These are phyloP conservation scores for Panus rudis DNA, from an alignment of 768 basidiomycete genomes.

Conservation along the genomic window DNA sequence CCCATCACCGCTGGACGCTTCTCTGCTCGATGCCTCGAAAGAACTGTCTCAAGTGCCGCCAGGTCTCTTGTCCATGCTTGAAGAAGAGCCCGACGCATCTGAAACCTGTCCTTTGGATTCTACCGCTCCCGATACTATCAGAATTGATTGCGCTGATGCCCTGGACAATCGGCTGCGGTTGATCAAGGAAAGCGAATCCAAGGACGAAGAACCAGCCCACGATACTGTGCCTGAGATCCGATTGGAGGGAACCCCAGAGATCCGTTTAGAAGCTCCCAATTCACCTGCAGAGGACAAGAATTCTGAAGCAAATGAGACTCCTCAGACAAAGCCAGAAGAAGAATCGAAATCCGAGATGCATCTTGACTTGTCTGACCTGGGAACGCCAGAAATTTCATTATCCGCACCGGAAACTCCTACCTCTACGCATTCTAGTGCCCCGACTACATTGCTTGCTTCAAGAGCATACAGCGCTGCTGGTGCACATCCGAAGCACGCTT, in stretches of 20 bases:
- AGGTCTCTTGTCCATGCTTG: slow-evolving; percentile 41
- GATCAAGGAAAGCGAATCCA: slow-evolving; percentile 28
- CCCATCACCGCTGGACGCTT: slow-evolving; percentile 36
- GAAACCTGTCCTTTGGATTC: slow-evolving; percentile 45
- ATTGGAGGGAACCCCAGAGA: slow-evolving; percentile 32
- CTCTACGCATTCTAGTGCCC: slow-evolving; percentile 16
- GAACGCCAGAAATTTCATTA: slow-evolving; percentile 26
- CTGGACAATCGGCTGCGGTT: slow-evolving; percentile 47
- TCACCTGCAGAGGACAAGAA: no score
- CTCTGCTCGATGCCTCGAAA: slow-evolving; percentile 42
- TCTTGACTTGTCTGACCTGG: background rate
- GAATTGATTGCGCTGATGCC: slow-evolving; percentile 40
- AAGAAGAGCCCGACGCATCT: slow-evolving; percentile 42
- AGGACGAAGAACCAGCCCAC: slow-evolving; percentile 14
- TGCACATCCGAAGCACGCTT: slow-evolving; percentile 52
- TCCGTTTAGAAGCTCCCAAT: slow-evolving; percentile 30
- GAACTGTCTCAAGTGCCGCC: slow-evolving; percentile 51
- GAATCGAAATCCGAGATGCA: slow-evolving; percentile 1
- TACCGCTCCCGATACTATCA: slow-evolving; percentile 37
- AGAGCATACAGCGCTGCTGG: slow-evolving; percentile 36
- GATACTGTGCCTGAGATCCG: slow-evolving; percentile 34
- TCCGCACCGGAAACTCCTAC: slow-evolving; percentile 28
- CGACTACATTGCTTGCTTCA: slow-evolving; percentile 42
- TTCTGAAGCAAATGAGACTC: slow-evolving; percentile 4
- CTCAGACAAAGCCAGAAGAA: slow-evolving; percentile 2